Evolutionary conservation across 176 grass and related monocot genomes (phyloP), one percentile per base, ranked within the genome.

Genomic region (Cenchrus fungigraminus): DNA sequence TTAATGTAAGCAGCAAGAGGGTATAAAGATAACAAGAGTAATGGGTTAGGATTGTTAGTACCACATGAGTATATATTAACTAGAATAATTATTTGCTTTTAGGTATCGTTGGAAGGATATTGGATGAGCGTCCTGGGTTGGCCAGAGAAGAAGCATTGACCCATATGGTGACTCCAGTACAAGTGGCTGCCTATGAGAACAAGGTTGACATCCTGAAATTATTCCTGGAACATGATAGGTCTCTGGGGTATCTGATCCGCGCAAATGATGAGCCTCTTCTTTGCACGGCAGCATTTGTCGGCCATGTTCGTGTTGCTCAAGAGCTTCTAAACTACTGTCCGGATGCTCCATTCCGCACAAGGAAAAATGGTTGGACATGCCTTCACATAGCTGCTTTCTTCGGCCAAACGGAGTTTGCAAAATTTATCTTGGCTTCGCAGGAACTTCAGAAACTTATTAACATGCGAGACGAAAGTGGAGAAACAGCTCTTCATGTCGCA

Each of bases 401-500:
- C 13, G 66, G 17, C 1, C 66, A 45, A 3, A n/a, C 0, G 16
- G 40, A 45, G 6, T 69, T 69, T n/a, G 66, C 40, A 40, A 22
- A 69, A 0, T 69, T 69, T 45, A 19, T 69, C 40, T 4, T 69
- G 15, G 2, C 2, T 15, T 20, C 66, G 3, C 14, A 44, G 0
- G 1, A 44, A 4, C 66, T 69, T 20, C 66, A 37, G 7, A 69
- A 69, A 20, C 32, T 69, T 22, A 20, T 69, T 69, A 69, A 45
- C 66, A 44, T 69, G 32, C 66, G 7, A 45, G 66, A 45, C 0
- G 14, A 14, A 45, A 45, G 12, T 25, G 78, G 71, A 11, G 8
- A 60, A 45, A 88, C 86, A 44, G 68, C 86, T 31, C 67, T 88
- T 1, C 86, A 88, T 61, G 0, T 12, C 12, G 86, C 86, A 47